Base-by-base conservation (phyloP, 2,329 filamentous ascomycete genomes). In the Cladosporium halotolerans region DNA sequence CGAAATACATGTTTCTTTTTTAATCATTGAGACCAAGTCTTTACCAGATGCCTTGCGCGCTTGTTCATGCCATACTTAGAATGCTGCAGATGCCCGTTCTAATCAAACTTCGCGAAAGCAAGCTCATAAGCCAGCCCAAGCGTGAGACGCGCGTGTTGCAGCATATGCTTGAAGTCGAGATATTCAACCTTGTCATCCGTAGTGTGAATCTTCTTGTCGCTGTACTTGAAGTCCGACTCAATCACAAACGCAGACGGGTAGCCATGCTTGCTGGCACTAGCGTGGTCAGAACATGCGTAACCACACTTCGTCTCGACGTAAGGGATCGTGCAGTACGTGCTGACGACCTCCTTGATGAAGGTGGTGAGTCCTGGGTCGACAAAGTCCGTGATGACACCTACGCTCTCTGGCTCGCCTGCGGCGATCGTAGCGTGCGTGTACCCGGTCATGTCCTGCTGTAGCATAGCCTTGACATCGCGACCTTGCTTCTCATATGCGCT, bases 371-470 rank as follows among this genome's bases (percentile, higher is more conserved):
- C 84, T 2, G 83, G 75, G 68, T 96, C 87, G 42, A 97, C 92
- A 63, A 80, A 96, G 71, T 97, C 92, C 4, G 88, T 90, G 64
- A 97, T 95, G 48, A 97, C 88, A 41, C 92, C 92, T 2, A 97
- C 88, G 43, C 84, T 86, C 76, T 96, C 92, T 4, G 83, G 80
- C 70, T 88, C 79, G 55, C 90, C 90, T 3, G 88, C 85, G 60
- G 93, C 87, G 16, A 93, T 73, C 0, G 90, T 95, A 64, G 84
- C 85, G 68, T 91, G 83, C 4, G 90, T 80, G 68, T 86, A 96
- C 14, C 92, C 92, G 1, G 89, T 95, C 92, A 97, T 97, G 71
- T 97, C 92, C 72, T 97, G 92, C 75, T 97, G 92, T 52, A 97
- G 81, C 93, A 97, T 97, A 33, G 92, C 92, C 74, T 92, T 95